A percentile compares a stretch with the other conserved stretches of the same genome.
Evolutionary conservation across 306 rosid species (phyloP).

Genomic region (Fagus sylvatica): DNA sequence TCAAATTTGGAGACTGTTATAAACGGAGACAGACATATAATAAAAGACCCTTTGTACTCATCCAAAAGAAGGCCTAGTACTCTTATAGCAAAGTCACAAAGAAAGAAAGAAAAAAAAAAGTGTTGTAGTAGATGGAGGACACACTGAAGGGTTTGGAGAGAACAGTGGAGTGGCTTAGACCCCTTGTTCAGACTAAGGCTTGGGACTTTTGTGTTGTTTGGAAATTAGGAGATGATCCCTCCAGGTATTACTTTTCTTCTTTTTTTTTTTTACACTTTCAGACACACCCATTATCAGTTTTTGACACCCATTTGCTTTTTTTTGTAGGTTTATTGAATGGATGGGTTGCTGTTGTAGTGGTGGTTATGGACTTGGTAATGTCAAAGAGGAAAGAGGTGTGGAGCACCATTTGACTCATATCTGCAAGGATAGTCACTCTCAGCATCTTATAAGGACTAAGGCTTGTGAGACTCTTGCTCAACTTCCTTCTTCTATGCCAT

Average conservation of each 20-base stretch:
- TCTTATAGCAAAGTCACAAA: background rate
- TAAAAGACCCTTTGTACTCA: too few species aligned
- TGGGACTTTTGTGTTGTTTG: conserved; percentile 78
- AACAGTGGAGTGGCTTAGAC: conserved; percentile 54
- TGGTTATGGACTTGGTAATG: conserved; percentile 19
- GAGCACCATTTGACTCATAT: conserved; percentile 17
- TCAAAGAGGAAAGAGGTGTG: conserved; percentile 41
- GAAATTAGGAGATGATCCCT: conserved; percentile 76
- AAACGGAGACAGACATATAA: background rate
- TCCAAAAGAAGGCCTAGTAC: background rate
- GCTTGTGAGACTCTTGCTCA: conserved; percentile 69
- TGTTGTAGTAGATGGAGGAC: conserved; percentile 19
- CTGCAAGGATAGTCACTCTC: conserved; percentile 55
- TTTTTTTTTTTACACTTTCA: background rate
- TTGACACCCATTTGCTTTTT: background rate
- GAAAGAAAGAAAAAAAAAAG: background rate
- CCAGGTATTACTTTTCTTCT: conserved; percentile 21
- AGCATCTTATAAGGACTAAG: conserved; percentile 57
- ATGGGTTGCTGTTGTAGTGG: conserved; percentile 80
- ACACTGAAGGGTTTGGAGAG: conserved; percentile 33
- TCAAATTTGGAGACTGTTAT: conserved; percentile 18
- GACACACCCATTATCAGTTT: background rate
- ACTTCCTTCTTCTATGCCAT: conserved; percentile 63
- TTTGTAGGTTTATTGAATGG: conserved; percentile 66
- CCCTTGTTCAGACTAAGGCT: conserved; percentile 46